Conservation (phyloP, 192 early-diverging fungal species). For the Lobosporangium transversale region DNA sequence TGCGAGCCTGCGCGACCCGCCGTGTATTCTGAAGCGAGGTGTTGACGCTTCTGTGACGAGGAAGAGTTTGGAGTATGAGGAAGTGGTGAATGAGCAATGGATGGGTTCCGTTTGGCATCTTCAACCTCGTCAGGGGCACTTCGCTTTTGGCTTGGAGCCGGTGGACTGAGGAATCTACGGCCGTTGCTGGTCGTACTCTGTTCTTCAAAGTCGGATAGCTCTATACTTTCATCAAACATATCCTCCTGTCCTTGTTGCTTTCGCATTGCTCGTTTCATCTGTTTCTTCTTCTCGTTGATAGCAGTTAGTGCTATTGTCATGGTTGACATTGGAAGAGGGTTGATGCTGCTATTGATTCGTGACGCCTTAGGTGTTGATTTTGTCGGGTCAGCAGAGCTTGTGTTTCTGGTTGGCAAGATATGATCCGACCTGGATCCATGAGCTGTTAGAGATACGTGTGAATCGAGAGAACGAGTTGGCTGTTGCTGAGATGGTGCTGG, state of each 20-base stretch:
- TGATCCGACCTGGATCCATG: neutral
- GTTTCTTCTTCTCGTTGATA: constrained; percentile 48
- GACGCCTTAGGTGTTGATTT: neutral
- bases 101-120: constrained; percentile 7
- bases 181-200: neutral
- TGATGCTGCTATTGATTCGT: neutral
- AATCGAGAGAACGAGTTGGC: neutral
- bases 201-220: neutral
- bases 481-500: constrained; percentile 1
- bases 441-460: neutral
- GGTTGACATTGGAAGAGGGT: constrained; percentile 38
- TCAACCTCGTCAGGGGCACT: constrained; percentile 1
- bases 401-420: neutral
- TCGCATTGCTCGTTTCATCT: constrained; percentile 14
- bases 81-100: neutral
- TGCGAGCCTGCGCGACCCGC: neutral
- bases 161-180: constrained; percentile 8
- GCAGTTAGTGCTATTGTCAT: constrained; percentile 44
- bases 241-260: constrained; percentile 13
- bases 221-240: neutral
- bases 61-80: neutral
- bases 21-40: neutral
- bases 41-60: constrained; percentile 9
- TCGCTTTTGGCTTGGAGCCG: constrained; percentile 24
- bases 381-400: neutral